A percentile compares a stretch with the other conserved stretches of the same genome.
Conservation (phyloP, 257 asterid genomes). For the Echites panduratus region DNA sequence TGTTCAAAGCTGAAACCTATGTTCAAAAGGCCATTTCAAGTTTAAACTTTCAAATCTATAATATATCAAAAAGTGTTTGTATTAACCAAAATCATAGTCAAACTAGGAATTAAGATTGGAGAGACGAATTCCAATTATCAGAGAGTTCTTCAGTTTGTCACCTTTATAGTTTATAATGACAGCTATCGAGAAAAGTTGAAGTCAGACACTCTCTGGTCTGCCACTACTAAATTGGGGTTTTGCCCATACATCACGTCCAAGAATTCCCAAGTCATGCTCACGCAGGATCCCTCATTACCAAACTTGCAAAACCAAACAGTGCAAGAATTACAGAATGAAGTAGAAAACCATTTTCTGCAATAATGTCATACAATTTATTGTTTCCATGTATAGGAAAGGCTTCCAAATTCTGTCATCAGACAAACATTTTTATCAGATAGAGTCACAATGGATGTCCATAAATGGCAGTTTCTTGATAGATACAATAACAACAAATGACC, state of each 20-base stretch:
- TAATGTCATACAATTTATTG: not conserved
- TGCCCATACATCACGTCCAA: conserved; percentile 3
- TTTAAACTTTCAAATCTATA: too few species aligned
- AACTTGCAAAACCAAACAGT: not conserved
- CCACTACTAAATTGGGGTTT: conserved; percentile 13
- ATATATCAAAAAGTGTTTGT: too few species aligned
- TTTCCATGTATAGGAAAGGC: not conserved
- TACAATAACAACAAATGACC: not conserved
- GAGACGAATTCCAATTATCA: not conserved
- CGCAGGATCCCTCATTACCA: not conserved
- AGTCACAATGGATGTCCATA: not conserved
- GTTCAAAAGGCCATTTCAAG: too few species aligned
- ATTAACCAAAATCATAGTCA: not conserved
- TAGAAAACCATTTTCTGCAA: too few species aligned
- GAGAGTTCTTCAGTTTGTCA: not conserved
- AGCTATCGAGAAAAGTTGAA: not conserved
- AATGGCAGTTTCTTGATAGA: not conserved
- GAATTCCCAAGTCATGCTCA: conserved; percentile 12
- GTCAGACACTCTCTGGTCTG: not conserved
- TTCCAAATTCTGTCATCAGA: not conserved
- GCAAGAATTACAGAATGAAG: too few species aligned
- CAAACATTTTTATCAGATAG: not conserved
- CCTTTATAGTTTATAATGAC: not conserved
- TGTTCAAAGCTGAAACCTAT: too few species aligned
- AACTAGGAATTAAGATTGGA: not conserved